Evolutionary conservation across 1,139 yeast genomes (phyloP).

Genomic region (Magnusiomyces tetraspermus): DNA sequence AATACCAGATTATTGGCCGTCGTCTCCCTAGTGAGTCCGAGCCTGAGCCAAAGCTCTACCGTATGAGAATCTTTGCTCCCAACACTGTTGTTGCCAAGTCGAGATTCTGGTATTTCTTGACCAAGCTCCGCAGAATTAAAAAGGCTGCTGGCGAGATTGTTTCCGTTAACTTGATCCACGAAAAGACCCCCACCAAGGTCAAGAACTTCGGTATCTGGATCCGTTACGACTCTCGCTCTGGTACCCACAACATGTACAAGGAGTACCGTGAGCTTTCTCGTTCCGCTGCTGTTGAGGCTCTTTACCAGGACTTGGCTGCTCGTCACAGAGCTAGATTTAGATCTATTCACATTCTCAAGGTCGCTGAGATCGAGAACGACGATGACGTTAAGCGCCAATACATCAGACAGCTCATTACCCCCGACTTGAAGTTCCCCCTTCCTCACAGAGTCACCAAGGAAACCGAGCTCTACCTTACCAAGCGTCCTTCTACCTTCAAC

Average conservation of each 20-base stretch:
- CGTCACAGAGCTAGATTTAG: conserved; percentile 99
- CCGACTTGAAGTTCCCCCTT: conserved; percentile 98
- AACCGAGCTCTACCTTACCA: conserved; percentile 77
- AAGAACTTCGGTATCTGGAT: conserved; percentile 99
- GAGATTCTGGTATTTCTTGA: conserved; percentile 99
- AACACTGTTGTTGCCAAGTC: conserved; percentile 99
- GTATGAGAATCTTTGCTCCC: conserved; percentile 99
- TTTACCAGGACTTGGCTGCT: conserved; percentile 99
- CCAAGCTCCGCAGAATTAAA: conserved; percentile 98
- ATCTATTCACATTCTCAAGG: conserved; percentile 91
- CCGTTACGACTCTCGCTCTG: conserved; percentile 99
- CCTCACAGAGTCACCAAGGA: conserved; percentile 98
- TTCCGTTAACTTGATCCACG: conserved; percentile 82
- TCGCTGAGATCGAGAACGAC: conserved; percentile 95
- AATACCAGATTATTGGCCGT: conserved; percentile 99
- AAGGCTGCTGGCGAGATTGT: conserved; percentile 99
- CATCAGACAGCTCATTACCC: conserved; percentile 93
- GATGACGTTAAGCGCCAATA: conserved; percentile 99
- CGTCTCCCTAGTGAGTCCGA: conserved; percentile 98
- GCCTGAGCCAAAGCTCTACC: conserved; percentile 99
- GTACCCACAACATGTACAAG: conserved; percentile 99
- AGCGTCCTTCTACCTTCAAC: conserved; percentile 96
- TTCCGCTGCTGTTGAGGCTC: conserved; percentile 96
- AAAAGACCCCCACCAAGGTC: conserved; percentile 97
- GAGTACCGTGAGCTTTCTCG: conserved; percentile 99